Conservation (phyloP, 148 eudicot genomes). For the Vaccinium darrowii region DNA sequence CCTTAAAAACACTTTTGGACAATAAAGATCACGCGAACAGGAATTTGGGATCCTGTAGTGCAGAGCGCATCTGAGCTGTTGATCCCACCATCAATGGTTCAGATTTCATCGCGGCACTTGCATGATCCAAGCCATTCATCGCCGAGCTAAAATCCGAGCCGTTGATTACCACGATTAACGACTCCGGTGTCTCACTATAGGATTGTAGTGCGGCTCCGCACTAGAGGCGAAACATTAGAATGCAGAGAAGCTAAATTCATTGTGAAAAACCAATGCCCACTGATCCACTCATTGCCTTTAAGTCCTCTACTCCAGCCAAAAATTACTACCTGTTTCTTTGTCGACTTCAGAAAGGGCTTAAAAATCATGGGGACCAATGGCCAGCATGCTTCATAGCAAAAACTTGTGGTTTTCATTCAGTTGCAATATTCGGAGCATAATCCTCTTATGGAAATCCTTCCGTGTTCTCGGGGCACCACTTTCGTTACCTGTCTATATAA, state of each 20-base stretch:
- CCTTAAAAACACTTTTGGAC: too few relatives aligned
- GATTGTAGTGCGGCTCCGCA: too few relatives aligned
- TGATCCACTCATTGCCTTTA: neutral
- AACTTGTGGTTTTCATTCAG: neutral
- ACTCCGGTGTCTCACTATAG: too few relatives aligned
- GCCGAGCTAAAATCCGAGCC: too few relatives aligned
- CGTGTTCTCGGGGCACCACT: neutral
- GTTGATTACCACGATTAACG: too few relatives aligned
- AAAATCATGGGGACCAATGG: neutral
- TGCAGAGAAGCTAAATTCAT: neutral
- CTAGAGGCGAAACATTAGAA: too few relatives aligned
- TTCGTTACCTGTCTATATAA: neutral
- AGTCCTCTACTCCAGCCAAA: neutral
- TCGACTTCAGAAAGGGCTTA: neutral
- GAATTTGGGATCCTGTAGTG: too few relatives aligned
- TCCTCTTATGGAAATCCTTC: neutral
- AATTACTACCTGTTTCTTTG: constrained; percentile 12
- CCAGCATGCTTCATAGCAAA: neutral
- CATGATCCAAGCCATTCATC: too few relatives aligned
- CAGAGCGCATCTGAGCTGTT: too few relatives aligned
- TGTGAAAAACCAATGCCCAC: neutral
- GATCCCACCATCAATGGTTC: too few relatives aligned
- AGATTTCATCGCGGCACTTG: too few relatives aligned
- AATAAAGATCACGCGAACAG: too few relatives aligned
- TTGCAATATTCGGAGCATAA: neutral